Base-by-base conservation (phyloP, 1,284 basidiomycete genomes). In the Ceratobasidium sp. region DNA sequence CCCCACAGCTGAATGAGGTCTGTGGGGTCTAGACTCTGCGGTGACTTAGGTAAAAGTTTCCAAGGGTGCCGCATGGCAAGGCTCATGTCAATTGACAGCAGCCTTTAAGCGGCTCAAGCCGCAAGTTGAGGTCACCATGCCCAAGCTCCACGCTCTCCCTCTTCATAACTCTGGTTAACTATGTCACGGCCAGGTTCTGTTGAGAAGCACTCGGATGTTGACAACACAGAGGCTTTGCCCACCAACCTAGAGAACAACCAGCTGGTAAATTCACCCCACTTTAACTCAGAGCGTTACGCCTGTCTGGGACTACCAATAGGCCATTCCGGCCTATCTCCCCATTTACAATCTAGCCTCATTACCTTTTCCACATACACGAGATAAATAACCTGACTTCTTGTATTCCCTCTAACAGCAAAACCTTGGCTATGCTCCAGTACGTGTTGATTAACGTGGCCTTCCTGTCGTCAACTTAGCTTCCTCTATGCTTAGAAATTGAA, bases 401-500 rank as follows among this genome's bases (percentile, higher is more conserved):
- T 8, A 29, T 14, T 11, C 24, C 19, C 16, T 51, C 37, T 56
- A 19, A 56, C 27, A 56, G 53, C 22, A 34, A 56, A 27, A 29
- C 31, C 53, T 56, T 14, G 53, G 53, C 53, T 56, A 56, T 56
- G 27, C 14, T 14, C 53, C 53, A 4, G 53, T 56, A 14, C 27
- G 53, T 56, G 27, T 6, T 4, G 22, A 34, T 14, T 31, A 34
- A 56, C 27, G 11, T 29, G 46, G 13, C 1, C 13, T 16, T 56
- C 53, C 37, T 8, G 11, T 27, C 27, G 11, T 27, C 27, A 19
- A 56, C 6, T 31, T 2, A 56, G 11, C 24, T 19, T 29, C 27
- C 7, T 24, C 49, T 51, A 7, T 27, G 41, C 9, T 61, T 76
- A 77, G 76, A 64, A 53, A 24, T 76, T 80, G 2, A 78, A 79